Percentiles rank a stretch among this genome's conserved stretches.
Evolutionary conservation across 192 early-diverging fungal genomes (phyloP).

Genomic region (Backusella sp.): DNA sequence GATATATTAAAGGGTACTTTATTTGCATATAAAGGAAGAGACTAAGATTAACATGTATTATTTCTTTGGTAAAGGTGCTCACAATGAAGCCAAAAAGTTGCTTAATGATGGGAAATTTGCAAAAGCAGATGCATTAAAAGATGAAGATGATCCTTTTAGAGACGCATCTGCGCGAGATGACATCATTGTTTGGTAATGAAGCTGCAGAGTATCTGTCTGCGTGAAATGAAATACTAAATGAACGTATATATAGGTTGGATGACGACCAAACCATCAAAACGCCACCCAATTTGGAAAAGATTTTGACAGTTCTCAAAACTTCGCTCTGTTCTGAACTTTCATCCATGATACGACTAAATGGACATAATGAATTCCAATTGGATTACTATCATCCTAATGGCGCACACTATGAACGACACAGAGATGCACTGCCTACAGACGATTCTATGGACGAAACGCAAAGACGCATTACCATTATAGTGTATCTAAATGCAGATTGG

Average conservation of each 20-base stretch:
- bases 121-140: conserved; percentile 34
- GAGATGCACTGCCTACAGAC: conserved; percentile 58
- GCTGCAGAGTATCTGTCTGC: background rate
- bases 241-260: conserved; percentile 20
- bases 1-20: conserved; percentile 33
- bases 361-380: conserved; percentile 49
- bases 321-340: conserved; percentile 40
- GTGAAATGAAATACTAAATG: background rate
- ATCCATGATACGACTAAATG: conserved; percentile 42
- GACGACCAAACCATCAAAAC: conserved; percentile 22
- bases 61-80: conserved; percentile 15
- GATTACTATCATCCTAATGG: conserved; percentile 46
- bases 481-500: conserved; percentile 56
- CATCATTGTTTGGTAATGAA: conserved; percentile 42
- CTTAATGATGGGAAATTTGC: conserved; percentile 39
- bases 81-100: conserved; percentile 34
- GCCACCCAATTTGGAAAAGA: conserved; percentile 22
- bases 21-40: background rate
- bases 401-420: conserved; percentile 51
- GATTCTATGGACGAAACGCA: conserved; percentile 49
- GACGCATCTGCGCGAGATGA: conserved; percentile 55
- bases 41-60: background rate
- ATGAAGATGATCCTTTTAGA: conserved; percentile 43
- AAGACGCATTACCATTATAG: conserved; percentile 55
- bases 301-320: conserved; percentile 38